Evolutionary conservation across 495 filamentous ascomycete genomes (phyloP).

Genomic region (Penicillium samsonianum): DNA sequence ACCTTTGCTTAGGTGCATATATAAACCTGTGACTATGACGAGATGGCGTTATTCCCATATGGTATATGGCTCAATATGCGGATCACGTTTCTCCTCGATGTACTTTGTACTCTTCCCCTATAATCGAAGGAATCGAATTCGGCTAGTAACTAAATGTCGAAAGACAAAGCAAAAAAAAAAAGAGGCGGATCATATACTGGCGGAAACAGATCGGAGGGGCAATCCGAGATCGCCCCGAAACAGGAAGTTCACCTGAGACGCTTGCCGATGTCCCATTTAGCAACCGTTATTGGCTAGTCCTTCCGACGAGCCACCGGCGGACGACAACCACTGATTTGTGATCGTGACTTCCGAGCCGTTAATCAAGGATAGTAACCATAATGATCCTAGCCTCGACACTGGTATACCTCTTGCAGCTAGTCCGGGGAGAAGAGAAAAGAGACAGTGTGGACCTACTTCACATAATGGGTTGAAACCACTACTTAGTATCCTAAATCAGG

Average conservation of each 20-base stretch:
- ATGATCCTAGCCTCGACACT: slow-evolving; percentile 1
- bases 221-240: slow-evolving; percentile 34
- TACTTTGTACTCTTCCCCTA: not conserved
- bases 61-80: slow-evolving; percentile 6
- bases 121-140: not conserved
- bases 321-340: slow-evolving; percentile 8
- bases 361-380: not conserved
- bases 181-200: not conserved
- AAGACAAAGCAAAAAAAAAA: not conserved
- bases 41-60: slow-evolving; percentile 9
- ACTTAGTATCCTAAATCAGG: not conserved
- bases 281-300: slow-evolving; percentile 23
- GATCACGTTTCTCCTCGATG: not conserved
- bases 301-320: slow-evolving; percentile 18
- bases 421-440: not conserved
- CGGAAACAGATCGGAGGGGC: slow-evolving; percentile 21
- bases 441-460: slow-evolving; percentile 1
- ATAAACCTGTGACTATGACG: slow-evolving; percentile 5
- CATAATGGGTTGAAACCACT: no score
- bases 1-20: not conserved
- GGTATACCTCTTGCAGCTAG: not conserved
- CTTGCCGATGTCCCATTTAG: slow-evolving; percentile 18
- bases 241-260: slow-evolving; percentile 30
- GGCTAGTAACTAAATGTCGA: not conserved
- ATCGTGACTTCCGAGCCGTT: slow-evolving; percentile 3